Base-by-base conservation (phyloP, 2,329 filamentous ascomycete species). In the Trichoderma sp. region DNA sequence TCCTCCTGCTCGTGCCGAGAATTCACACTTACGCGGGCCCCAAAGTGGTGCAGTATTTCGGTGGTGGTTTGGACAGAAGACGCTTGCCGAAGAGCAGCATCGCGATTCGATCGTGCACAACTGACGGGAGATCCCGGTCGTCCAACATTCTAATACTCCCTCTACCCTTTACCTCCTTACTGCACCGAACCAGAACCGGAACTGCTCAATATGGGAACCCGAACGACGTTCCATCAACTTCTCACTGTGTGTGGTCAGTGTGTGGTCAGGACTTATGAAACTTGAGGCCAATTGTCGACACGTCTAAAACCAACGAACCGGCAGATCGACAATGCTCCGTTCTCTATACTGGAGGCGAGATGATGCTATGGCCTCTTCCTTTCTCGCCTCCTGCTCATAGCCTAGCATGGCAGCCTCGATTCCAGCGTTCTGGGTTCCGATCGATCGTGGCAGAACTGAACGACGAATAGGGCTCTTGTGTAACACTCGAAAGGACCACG, bases 201-300 rank as follows among this genome's bases (percentile, higher is more conserved):
- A 54, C 43, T 65, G 62, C 69, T 69, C 62, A 59, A 70, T 68
- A 55, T 52, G 69, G 69, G 21, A 71, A 65, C 24, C 69, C 69
- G 69, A 67, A 63, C 45, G 50, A 28, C 24, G 47, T 60, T n/a
- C 34, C 17, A 14, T 34, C 9, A 39, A 51, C 51, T 17, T 30
- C 52, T 28, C 24, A 17, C 21, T 44, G 44, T 51, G 52, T 14
- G 52, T 44, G 52, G 44, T 21, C 26, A 19, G 44, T 51, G 52
- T 14, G 52, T 44, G 52, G 44, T 21, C 26, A 19, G 62, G 5
- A 30, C 26, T 17, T 21, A 7, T 24, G 47, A 24, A 44, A 41
- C 7, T 24, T 43, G 47, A 52, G 54, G 45, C 55, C 34, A 14
- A 34, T 47, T 39, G 3, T 54, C 19, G 7, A 39, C 4, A 19